Evolutionary conservation across 495 filamentous ascomycete genomes (phyloP), one percentile per base, ranked within the genome.

Genomic region (Aspergillus sclerotiicarbonarius): DNA sequence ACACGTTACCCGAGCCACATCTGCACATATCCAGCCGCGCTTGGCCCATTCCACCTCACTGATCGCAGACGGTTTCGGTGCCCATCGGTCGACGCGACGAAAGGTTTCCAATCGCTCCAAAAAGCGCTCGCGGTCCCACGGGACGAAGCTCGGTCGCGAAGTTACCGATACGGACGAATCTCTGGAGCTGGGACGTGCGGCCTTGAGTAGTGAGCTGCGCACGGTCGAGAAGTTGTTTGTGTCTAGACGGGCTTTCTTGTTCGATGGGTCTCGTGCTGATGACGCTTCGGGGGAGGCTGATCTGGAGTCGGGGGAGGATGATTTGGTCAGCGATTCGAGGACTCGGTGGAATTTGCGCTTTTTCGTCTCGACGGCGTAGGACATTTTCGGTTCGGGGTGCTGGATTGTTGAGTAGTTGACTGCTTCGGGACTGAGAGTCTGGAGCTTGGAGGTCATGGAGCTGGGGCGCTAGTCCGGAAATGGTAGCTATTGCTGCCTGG

Each of bases 21-120:
- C 89, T 19, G 87, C 82, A 67, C 93, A 97, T 2, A 85, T 80
- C 94, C 94, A 98, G 2, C 94, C 94, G 31, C 89, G 80, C 77
- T 92, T 96, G 7, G 93, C 92, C 95, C 95, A 98, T 71, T 90
- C 86, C 6, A 97, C 89, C 73, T 98, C 94, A 66, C 85, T 92
- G 61, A 98, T 87, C 35, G 76, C 73, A 10, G 89, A 78, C 4
- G 94, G 75, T 89, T 98, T 71, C 32, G 73, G 53, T 79, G 87
- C 62, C 94, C 94, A 98, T 66, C 89, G 83, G 57, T 91, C 92
- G 44, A 97, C 85, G 59, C 91, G 90, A 53, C 91, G 85, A 62
- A 94, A 98, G 1, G 92, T 94, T 60, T 87, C 87, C 45, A 98
- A 76, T 19, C 94, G 79, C 59, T 84, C 82, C 3, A 98, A 81